Evolutionary conservation across 2,329 filamentous ascomycete genomes (phyloP).

Genomic region (Myriangium duriaei): DNA sequence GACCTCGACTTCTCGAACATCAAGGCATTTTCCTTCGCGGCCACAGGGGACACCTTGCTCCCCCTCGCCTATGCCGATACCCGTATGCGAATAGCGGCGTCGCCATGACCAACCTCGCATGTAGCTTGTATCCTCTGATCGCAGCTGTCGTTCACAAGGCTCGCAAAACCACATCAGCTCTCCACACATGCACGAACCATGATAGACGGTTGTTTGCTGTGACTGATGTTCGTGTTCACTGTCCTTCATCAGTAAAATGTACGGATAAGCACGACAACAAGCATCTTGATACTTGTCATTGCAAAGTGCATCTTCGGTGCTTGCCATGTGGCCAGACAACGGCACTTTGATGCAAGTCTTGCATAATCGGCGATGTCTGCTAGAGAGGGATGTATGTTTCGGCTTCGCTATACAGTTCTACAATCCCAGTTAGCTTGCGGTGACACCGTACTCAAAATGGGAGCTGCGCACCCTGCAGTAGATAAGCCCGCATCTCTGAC

Average conservation of each 20-base stretch:
- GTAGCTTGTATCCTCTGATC: slow-evolving; percentile 46
- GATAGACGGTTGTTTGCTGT: slow-evolving; percentile 15
- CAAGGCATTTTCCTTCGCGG: slow-evolving; percentile 63
- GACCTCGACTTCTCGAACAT: slow-evolving; percentile 62
- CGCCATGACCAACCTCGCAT: slow-evolving; percentile 76
- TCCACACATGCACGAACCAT: slow-evolving; percentile 45
- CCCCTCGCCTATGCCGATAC: slow-evolving; percentile 78
- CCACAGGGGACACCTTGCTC: slow-evolving; percentile 82
- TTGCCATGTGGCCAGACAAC: slow-evolving; percentile 30
- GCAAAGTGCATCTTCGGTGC: not conserved
- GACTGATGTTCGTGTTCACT: slow-evolving; percentile 7
- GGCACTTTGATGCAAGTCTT: slow-evolving; percentile 61
- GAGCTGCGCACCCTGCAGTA: slow-evolving; percentile 59
- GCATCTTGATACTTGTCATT: not conserved
- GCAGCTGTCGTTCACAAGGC: slow-evolving; percentile 63
- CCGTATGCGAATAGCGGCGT: slow-evolving; percentile 70
- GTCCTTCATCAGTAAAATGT: no score
- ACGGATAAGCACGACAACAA: no score
- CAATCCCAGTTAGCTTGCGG: not conserved
- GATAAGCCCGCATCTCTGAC: slow-evolving; percentile 61
- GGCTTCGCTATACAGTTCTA: slow-evolving; percentile 84
- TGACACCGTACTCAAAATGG: not conserved
- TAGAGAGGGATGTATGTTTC: slow-evolving; percentile 43
- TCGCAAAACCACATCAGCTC: slow-evolving; percentile 72
- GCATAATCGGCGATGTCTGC: slow-evolving; percentile 73